Percentiles rank a stretch among this genome's conserved stretches.
Evolutionary conservation across 495 filamentous ascomycete genomes (phyloP).

Genomic region (Penicillium crystallinum): DNA sequence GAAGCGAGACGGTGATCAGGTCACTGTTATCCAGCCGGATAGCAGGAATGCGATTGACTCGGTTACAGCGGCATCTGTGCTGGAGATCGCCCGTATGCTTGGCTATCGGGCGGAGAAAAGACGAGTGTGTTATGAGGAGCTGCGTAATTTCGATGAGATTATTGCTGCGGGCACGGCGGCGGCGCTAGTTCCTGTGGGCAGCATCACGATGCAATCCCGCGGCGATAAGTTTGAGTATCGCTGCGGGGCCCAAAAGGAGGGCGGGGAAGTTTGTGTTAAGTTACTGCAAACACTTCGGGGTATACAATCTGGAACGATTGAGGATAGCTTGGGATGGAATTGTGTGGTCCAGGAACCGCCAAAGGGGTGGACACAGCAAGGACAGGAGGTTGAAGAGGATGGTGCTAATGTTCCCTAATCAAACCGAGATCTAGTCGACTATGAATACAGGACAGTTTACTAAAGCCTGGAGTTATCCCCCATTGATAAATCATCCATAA

Average conservation of each 20-base stretch:
- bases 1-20: conserved; percentile 44
- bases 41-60: conserved; percentile 77
- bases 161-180: conserved; percentile 92
- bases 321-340: conserved; percentile 74
- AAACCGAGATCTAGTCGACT: too few relatives aligned
- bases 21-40: conserved; percentile 73
- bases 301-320: conserved; percentile 73
- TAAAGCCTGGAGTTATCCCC: too few relatives aligned
- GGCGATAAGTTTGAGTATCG: conserved; percentile 65
- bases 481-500: too few relatives aligned
- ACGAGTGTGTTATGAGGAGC: conserved; percentile 59
- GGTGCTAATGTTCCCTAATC: conserved; percentile 30
- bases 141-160: conserved; percentile 72
- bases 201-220: conserved; percentile 66
- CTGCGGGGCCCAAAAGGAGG: conserved; percentile 58
- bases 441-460: too few relatives aligned
- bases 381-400: conserved; percentile 16
- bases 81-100: conserved; percentile 59
- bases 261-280: conserved; percentile 63
- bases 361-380: conserved; percentile 26
- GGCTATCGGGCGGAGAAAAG: conserved; percentile 65
- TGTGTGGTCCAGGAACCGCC: conserved; percentile 32
- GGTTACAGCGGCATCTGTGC: conserved; percentile 68
- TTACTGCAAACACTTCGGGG: conserved; percentile 74
- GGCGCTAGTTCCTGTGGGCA: conserved; percentile 82